A percentile compares a stretch with the other conserved stretches of the same genome.
phyloP scores from a whole-genome alignment of 495 filamentous ascomycete genomes.

The Hyaloscypha bicolor region DNA sequence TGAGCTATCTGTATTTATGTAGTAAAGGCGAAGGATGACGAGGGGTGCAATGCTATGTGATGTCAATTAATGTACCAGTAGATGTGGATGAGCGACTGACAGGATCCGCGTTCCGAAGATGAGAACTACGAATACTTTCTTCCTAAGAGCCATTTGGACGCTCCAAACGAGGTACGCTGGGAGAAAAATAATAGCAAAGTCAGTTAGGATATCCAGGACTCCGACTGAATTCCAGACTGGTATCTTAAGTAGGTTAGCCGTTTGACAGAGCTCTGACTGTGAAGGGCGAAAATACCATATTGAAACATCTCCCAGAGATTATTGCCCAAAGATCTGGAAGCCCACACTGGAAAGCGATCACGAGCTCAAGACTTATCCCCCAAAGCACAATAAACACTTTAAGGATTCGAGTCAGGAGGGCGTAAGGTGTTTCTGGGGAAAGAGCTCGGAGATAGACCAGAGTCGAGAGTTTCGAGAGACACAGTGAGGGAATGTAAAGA shows the following conservation, averaged over 20 bases:
- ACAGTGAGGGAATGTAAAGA: conserved; percentile 3
- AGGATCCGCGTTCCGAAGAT: conserved; percentile 20
- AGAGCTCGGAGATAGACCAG: conserved; percentile 4
- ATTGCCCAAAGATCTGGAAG: conserved; percentile 33
- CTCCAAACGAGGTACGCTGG: conserved; percentile 17
- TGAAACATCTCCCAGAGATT: conserved; percentile 31
- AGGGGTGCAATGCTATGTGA: conserved; percentile 11
- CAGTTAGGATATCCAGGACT: conserved; percentile 21
- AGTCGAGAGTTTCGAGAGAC: conserved; percentile 19
- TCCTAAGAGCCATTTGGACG: conserved; percentile 16
- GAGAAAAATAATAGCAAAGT: conserved; percentile 16
- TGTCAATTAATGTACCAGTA: not conserved
- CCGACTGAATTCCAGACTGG: conserved; percentile 20
- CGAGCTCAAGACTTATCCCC: conserved; percentile 23
- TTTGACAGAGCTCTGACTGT: not conserved
- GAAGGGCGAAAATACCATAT: conserved; percentile 22
- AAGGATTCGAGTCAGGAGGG: not conserved
- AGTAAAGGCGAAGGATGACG: conserved; percentile 3
- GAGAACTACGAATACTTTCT: conserved; percentile 15
- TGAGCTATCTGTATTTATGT: conserved; percentile 9
- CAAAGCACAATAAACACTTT: conserved; percentile 26
- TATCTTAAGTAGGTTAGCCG: not conserved
- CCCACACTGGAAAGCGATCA: conserved; percentile 34
- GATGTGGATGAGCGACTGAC: conserved; percentile 12
- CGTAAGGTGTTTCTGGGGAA: not conserved